Evolutionary conservation across 2,329 filamentous ascomycete genomes (phyloP), one percentile per base, ranked within the genome.

Genomic region (Alternaria ventricosa): DNA sequence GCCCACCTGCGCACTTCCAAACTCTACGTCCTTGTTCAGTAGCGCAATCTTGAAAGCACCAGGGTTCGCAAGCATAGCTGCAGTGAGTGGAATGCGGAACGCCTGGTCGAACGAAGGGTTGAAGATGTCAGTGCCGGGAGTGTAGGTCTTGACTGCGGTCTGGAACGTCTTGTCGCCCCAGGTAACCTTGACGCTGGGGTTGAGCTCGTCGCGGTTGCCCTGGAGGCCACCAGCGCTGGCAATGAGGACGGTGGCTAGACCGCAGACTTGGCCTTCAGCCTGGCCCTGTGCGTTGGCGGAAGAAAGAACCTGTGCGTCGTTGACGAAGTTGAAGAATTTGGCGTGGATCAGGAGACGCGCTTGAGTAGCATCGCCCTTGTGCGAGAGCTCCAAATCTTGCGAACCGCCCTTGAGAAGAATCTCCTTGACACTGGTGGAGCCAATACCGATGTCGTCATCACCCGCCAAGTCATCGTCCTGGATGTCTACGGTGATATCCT

Each of bases 21-120:
- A 61, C 70, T 75, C 75, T 1, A 53, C 57, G n/a, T 62, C 67
- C 62, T 73, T 73, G 54, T 78, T 76, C 66, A 78, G 20, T 57
- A 78, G 51, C 44, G 70, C 60, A 36, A 78, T 68, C 47, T 61
- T 71, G 69, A 78, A 77, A 41, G 55, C 62, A 3, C 44, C 65
- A 1, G 69, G 67, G 25, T 67, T 75, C 7, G 59, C 61, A 22
- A 77, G 6, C 67, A 77, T 64, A 13, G 73, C 76, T 15, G 73
- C 72, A 5, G 78, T 82, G 7, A 85, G 58, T 0, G 82, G 82
- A 47, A 85, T 78, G 8, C 73, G 74, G 73, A 85, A 85, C 0
- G 80, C 79, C 67, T 82, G 78, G 61, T 85, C 82, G 57, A 84
- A 85, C 3, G 78, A 74, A 3, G 84, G 84, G 68, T 84, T 85